These are phyloP conservation scores for Populus simonii DNA, from an alignment of 345 rosid species.

Conservation along the genomic window DNA sequence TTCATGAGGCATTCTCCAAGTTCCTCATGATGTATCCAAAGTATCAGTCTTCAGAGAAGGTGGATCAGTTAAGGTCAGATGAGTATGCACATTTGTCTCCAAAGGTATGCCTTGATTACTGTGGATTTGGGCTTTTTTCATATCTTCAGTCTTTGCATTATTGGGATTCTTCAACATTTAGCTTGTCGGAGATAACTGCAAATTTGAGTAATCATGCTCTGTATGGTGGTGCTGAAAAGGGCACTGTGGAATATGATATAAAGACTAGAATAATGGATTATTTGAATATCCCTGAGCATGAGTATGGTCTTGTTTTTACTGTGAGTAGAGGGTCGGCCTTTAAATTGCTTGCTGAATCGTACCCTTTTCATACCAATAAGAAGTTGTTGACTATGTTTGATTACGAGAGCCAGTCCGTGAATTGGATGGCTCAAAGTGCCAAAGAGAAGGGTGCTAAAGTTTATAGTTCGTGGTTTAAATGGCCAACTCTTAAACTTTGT, in stretches of 20 bases:
- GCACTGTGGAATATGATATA: constrained; percentile 82
- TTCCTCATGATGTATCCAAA: constrained; percentile 89
- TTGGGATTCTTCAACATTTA: constrained; percentile 98
- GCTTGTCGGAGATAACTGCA: constrained; percentile 90
- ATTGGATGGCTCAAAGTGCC: constrained; percentile 97
- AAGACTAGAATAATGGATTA: constrained; percentile 92
- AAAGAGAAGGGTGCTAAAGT: constrained; percentile 93
- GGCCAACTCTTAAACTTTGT: constrained; percentile 97
- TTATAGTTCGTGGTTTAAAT: constrained; percentile 88
- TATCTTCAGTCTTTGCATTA: constrained; percentile 86
- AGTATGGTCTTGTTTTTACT: constrained; percentile 96
- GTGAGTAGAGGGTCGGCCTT: constrained; percentile 99
- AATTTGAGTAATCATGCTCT: constrained; percentile 95
- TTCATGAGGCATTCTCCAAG: constrained; percentile 58
- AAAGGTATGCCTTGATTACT: constrained; percentile 98
- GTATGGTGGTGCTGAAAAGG: constrained; percentile 88
- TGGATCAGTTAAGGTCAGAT: constrained; percentile 67
- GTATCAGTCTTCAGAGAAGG: constrained; percentile 74
- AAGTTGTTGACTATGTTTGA: constrained; percentile 95
- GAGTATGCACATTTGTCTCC: constrained; percentile 81
- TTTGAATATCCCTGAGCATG: constrained; percentile 93
- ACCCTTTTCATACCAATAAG: constrained; percentile 94
- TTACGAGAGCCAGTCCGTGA: constrained; percentile 94
- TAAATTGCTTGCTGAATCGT: constrained; percentile 86
- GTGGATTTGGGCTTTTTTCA: constrained; percentile 93